Conservation (phyloP, 148 eudicot genomes). For the Talinum fruticosum region DNA sequence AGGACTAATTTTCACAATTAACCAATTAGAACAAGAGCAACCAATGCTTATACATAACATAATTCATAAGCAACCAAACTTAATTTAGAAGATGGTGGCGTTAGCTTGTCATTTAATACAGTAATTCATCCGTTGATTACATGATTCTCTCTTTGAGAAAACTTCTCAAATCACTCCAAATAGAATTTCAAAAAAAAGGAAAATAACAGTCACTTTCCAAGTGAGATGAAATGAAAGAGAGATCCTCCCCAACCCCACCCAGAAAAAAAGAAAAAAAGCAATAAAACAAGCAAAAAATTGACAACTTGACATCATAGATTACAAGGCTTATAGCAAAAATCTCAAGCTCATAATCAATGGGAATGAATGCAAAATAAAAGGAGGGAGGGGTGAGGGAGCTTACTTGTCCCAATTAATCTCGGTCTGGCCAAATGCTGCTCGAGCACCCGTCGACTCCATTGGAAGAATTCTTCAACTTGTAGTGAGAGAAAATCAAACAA, state of each 20-base stretch:
- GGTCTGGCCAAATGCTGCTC: conserved; percentile 60
- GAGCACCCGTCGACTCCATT: conserved; percentile 52
- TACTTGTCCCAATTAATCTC: conserved; percentile 99
- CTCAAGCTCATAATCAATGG: background rate
- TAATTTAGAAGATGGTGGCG: background rate
- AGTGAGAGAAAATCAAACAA: background rate
- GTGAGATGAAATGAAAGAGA: background rate
- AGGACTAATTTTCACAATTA: background rate
- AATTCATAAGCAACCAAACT: background rate
- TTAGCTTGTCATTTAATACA: background rate
- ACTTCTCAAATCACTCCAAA: background rate
- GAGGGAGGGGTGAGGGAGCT: conserved; percentile 4
- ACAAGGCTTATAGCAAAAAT: background rate
- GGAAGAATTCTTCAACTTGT: conserved; percentile 1
- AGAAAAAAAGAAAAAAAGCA: too few relatives aligned
- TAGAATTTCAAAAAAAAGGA: background rate
- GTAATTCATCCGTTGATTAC: background rate
- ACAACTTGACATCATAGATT: background rate
- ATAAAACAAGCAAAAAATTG: background rate
- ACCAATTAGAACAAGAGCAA: background rate
- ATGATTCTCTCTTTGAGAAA: background rate
- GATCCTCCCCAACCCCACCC: background rate
- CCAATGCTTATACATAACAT: background rate
- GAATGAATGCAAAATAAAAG: background rate
- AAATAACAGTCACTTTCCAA: background rate